Conservation (phyloP, 352 stramenopile species). For the Phytophthora brassicae region DNA sequence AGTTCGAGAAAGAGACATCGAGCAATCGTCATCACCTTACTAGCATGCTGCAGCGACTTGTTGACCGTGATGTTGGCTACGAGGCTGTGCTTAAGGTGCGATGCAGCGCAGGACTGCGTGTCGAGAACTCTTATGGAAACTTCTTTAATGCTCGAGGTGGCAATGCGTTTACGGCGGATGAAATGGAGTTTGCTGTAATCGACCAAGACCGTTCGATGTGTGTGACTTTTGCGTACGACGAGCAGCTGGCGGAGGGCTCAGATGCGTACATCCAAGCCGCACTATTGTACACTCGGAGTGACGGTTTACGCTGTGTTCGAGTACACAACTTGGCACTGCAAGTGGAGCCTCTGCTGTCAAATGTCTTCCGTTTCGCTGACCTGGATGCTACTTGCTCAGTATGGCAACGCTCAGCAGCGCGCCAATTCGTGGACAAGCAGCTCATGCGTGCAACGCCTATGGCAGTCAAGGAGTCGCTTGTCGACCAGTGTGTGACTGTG, state of each 20-base stretch:
- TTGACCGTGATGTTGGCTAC: conserved; percentile 77
- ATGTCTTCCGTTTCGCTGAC: conserved; percentile 89
- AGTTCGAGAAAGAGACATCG: conserved; percentile 84
- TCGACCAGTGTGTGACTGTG: conserved; percentile 88
- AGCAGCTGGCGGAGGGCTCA: conserved; percentile 65
- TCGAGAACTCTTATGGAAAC: conserved; percentile 86
- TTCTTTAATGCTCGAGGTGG: conserved; percentile 65
- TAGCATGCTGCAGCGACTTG: conserved; percentile 71
- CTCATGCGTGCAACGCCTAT: conserved; percentile 78
- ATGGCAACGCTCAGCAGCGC: conserved; percentile 77
- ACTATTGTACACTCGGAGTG: conserved; percentile 86
- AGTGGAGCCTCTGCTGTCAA: conserved; percentile 75
- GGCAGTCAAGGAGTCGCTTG: conserved; percentile 74
- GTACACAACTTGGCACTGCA: conserved; percentile 90
- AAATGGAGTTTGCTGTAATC: conserved; percentile 90
- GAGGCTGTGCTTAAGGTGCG: conserved; percentile 91
- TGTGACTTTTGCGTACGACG: conserved; percentile 89
- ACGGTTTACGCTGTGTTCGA: conserved; percentile 86
- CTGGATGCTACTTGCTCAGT: conserved; percentile 86
- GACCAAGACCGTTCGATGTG: conserved; percentile 84
- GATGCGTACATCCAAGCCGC: conserved; percentile 88
- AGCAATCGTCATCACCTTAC: conserved; percentile 81
- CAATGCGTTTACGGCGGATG: conserved; percentile 69
- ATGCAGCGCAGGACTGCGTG: conserved; percentile 75
- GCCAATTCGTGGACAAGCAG: conserved; percentile 80